Base-by-base conservation (phyloP, 345 rosid species). In the Mangifera indica region DNA sequence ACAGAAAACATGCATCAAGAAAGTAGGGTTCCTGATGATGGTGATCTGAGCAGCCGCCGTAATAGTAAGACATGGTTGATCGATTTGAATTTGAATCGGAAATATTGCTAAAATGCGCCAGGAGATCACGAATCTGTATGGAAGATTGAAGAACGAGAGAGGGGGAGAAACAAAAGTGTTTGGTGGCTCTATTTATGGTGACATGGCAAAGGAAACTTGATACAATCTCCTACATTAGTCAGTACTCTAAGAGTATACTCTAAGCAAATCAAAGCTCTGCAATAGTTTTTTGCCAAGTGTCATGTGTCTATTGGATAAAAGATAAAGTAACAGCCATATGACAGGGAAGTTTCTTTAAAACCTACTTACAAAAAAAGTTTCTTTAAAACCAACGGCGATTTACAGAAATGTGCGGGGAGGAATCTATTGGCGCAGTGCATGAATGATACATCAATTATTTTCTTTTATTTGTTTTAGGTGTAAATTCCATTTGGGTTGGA, bases 1-100 rank as follows among this genome's bases (percentile, higher is more conserved):
- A 93, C 54, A 88, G 90, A 80, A 81, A 84, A 69, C 97, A 93
- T 0, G 88, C 83, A 46, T 88, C 87, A 1, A 91, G 93, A 71
- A 88, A 93, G 77, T 91, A 88, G 21, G 88, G 74, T 82, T 87
- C 84, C 26, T 72, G 59, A 45, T 24, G 72, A 20, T 73, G 61
- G 49, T 24, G 72, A 18, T 73, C 82, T 13, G 51, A 34, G 63
- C 70, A 53, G 1, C 81, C 83, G 7, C 73, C 64, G 76, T 84
- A 81, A 62, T 66, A 81, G 66, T 77, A 72, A 71, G 69, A 71
- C 79, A 78, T 78, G 60, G 80, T 44, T 4, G 66, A 69, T 24
- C 4, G 42, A 45, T 37, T 21, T 0, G 22, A 44, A 18, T 17
- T 1, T 12, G 17, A 10, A 5, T 11, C 18, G 26, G 26, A n/a